phyloP scores from a whole-genome alignment of 1,284 basidiomycete species.

The Rhodotorula sp. region DNA sequence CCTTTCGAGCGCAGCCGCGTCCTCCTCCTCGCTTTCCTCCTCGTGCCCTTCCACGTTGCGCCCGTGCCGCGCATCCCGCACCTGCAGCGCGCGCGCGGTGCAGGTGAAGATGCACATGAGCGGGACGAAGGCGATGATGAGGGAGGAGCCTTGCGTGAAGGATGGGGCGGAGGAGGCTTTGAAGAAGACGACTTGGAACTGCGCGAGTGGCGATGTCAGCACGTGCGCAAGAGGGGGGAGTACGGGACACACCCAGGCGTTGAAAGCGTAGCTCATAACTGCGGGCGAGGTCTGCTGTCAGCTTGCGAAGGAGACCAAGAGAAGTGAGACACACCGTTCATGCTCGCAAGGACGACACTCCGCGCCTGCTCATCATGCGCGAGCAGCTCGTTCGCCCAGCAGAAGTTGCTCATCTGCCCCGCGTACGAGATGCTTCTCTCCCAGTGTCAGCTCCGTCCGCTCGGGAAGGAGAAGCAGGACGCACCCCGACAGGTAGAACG shows the following conservation, averaged over 20 bases:
- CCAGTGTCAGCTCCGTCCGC: not conserved
- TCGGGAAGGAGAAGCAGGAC: not conserved
- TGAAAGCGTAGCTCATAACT: conserved; percentile 43
- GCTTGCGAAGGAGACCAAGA: not conserved
- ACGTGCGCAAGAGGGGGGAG: not conserved
- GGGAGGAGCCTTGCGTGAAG: conserved; percentile 8
- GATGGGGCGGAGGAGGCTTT: conserved; percentile 27
- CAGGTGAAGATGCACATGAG: conserved; percentile 5
- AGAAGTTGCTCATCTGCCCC: conserved; percentile 43
- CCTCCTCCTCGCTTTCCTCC: not conserved
- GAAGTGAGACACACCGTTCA: conserved; percentile 33
- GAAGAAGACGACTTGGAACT: conserved; percentile 18
- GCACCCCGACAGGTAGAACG: conserved; percentile 45
- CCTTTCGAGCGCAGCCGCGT: not conserved
- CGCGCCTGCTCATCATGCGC: conserved; percentile 46
- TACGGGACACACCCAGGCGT: conserved; percentile 8
- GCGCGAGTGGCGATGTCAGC: not conserved
- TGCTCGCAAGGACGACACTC: conserved; percentile 19
- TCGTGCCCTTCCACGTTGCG: not conserved
- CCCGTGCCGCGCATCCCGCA: not conserved
- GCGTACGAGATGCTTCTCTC: conserved; percentile 1
- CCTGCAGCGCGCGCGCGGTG: not conserved
- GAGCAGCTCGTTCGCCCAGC: conserved; percentile 48
- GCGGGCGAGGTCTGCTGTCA: not conserved
- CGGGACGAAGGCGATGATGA: conserved; percentile 16